Evolutionary conservation across 345 rosid genomes (phyloP), one percentile per base, ranked within the genome.

Genomic region (Pistacia integerrima): DNA sequence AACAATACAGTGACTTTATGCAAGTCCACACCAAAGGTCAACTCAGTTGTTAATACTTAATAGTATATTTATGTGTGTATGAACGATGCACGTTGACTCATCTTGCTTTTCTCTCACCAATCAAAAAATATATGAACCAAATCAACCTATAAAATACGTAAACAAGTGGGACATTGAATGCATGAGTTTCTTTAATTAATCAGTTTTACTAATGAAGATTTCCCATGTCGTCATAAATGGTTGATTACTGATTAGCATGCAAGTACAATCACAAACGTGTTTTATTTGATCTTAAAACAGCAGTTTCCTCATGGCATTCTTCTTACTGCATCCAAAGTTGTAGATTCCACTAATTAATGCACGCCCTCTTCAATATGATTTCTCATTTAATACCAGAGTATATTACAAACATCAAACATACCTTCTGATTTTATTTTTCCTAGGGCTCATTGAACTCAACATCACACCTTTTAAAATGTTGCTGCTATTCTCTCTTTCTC

Each of bases 401-500:
- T 38, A 38, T 3, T 5, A 38, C 7, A 41, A 41, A 41, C 44
- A 41, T 3, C 44, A 41, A 54, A 54, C 57, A 14, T 17, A 54
- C 17, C 18, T 54, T 54, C 57, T 54, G 57, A 14, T 54, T 54
- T 12, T 13, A 3, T 2, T 54, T 4, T 58, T 38, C 68, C 36
- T 25, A 25, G 49, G 49, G 25, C 9, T 64, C 68, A 4, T 20
- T 7, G 22, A 38, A 64, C 9, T 38, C 18, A 2, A 6, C 41
- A 2, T 33, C 5, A 28, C 28, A 16, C 13, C 30, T 11, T 13
- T 7, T 3, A 51, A 66, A 10, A 14, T 66, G 25, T 73, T 73
- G 65, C 63, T 78, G 33, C 18, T 79, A 72, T 38, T 77, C 61
- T 80, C 48, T 64, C 56, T 78, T 11, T 35, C 51, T 20, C 70